These are phyloP conservation scores for Ceratocystis variospora DNA, from an alignment of 2,329 filamentous ascomycete species.

Conservation along the genomic window DNA sequence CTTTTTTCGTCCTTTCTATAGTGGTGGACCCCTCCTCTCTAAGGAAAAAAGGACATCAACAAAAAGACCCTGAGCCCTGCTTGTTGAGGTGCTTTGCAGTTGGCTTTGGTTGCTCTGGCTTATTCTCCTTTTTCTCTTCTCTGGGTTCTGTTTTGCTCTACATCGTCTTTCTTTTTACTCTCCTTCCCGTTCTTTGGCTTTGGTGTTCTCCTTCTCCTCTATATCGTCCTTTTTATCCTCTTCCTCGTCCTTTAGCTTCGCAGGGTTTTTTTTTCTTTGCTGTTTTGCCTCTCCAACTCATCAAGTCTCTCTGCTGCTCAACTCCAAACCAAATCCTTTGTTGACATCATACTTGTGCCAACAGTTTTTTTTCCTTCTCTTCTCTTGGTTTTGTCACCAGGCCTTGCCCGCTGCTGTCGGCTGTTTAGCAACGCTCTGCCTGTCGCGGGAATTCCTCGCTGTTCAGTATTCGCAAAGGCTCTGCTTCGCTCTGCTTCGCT, in stretches of 20 bases:
- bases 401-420: neutral
- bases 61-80: slow-evolving; percentile 9
- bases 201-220: neutral
- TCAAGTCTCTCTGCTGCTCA: neutral
- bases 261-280: neutral
- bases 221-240: neutral
- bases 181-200: neutral
- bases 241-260: neutral
- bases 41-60: slow-evolving; percentile 1
- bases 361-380: neutral
- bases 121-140: slow-evolving; percentile 4
- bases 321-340: neutral
- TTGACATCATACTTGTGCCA: slow-evolving; percentile 6
- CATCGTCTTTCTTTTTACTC: slow-evolving; percentile 4
- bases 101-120: neutral
- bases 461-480: neutral
- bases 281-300: too few relatives aligned
- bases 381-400: neutral
- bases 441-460: neutral
- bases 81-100: neutral
- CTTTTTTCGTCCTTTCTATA: neutral
- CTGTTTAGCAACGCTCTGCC: neutral
- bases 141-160: neutral
- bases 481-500: slow-evolving; percentile 1
- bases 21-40: neutral